Percentiles rank a stretch among this genome's conserved stretches.
Conservation (phyloP, 768 basidiomycete species). For the Auricularia sp. region DNA sequence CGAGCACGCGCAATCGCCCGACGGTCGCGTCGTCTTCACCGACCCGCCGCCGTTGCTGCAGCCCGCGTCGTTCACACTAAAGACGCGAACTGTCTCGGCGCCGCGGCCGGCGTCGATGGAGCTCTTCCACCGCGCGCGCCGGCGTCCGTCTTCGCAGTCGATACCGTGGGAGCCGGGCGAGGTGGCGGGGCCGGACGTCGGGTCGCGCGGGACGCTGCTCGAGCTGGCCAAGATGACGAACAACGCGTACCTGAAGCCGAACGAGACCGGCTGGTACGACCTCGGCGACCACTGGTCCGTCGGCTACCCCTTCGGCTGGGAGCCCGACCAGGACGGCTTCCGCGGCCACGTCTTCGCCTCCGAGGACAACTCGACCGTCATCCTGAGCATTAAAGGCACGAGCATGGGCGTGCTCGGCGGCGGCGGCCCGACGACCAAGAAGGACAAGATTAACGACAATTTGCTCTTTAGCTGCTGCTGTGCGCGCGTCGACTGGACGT, state of each 20-base stretch:
- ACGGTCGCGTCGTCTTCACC: constrained; percentile 49
- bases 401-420: constrained; percentile 59
- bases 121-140: constrained; percentile 26
- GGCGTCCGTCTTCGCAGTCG: constrained; percentile 27
- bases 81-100: constrained; percentile 29
- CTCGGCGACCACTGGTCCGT: constrained; percentile 51
- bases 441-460: constrained; percentile 93
- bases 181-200: constrained; percentile 60
- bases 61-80: constrained; percentile 28
- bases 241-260: constrained; percentile 61
- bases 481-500: constrained; percentile 87
- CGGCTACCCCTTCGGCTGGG: constrained; percentile 78
- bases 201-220: constrained; percentile 59
- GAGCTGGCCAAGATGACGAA: constrained; percentile 82
- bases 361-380: constrained; percentile 69
- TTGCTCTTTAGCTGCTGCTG: constrained; percentile 96
- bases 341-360: constrained; percentile 88
- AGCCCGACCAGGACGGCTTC: constrained; percentile 79
- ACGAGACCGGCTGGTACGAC: constrained; percentile 59
- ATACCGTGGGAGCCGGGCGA: constrained; percentile 58
- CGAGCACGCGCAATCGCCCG: constrained; percentile 45
- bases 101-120: constrained; percentile 37
- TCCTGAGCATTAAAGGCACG: constrained; percentile 91
- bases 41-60: constrained; percentile 33
- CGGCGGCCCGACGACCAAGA: constrained; percentile 73